These are phyloP conservation scores for Penicillium sp. DNA, from an alignment of 2,329 filamentous ascomycete genomes.

Conservation along the genomic window DNA sequence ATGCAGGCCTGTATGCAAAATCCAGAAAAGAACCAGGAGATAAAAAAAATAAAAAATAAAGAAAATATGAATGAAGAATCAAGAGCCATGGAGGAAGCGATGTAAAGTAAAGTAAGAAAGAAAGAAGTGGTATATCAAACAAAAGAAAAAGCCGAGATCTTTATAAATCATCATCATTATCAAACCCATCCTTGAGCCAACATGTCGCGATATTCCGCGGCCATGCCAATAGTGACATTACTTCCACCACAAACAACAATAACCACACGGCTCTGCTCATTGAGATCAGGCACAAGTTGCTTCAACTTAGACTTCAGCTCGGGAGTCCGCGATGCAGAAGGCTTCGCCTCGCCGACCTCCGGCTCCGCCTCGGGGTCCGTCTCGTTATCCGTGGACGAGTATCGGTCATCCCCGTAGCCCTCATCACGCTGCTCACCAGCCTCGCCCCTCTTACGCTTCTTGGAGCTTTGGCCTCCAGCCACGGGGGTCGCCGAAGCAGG, in stretches of 20 bases:
- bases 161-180: constrained; percentile 13
- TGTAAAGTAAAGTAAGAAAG: constrained; percentile 1
- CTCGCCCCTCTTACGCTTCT: constrained; percentile 36
- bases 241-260: constrained; percentile 83
- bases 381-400: constrained; percentile 33
- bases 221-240: constrained; percentile 65
- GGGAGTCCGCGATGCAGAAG: constrained; percentile 9
- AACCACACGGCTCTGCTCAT: constrained; percentile 72
- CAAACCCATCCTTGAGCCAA: constrained; percentile 46
- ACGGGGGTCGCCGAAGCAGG: constrained; percentile 13
- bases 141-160: constrained; percentile 6
- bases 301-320: constrained; percentile 55
- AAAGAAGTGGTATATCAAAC: constrained; percentile 11
- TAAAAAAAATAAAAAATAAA: constrained; percentile 1
- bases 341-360: constrained; percentile 11
- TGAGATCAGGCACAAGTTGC: constrained; percentile 65
- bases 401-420: constrained; percentile 42
- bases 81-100: constrained; percentile 8
- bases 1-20: constrained; percentile 13
- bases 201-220: constrained; percentile 61
- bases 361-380: constrained; percentile 27
- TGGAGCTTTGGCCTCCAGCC: constrained; percentile 20
- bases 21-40: neutral
- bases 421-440: constrained; percentile 31
- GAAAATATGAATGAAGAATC: neutral